Conservation (phyloP, 2,329 filamentous ascomycete species). For the Phialemoniopsis sp. region DNA sequence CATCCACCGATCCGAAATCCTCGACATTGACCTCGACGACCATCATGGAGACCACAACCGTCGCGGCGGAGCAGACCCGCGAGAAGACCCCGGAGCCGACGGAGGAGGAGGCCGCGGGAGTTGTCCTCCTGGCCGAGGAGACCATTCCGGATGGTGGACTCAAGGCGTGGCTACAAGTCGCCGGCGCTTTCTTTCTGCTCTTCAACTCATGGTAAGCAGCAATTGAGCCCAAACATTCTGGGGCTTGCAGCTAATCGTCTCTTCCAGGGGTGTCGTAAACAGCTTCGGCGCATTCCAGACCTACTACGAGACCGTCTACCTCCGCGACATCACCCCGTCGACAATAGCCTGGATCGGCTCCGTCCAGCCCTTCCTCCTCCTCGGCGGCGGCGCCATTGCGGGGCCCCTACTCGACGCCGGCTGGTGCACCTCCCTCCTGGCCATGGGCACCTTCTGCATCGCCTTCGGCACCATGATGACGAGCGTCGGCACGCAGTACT, state of each 20-base stretch:
- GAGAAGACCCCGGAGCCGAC: no score
- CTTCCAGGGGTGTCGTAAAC: constrained; percentile 23
- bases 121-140: no score
- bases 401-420: constrained; percentile 45
- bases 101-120: no score
- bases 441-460: constrained; percentile 32
- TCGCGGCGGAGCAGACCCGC: no score
- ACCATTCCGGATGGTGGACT: constrained; percentile 5
- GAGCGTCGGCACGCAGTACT: constrained; percentile 30
- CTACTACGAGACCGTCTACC: constrained; percentile 40
- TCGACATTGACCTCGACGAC: no score
- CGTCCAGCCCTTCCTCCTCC: constrained; percentile 39
- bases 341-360: constrained; percentile 41
- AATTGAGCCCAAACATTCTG: no score
- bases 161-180: constrained; percentile 7
- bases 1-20: no score
- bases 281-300: constrained; percentile 52
- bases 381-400: constrained; percentile 32
- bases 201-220: constrained; percentile 6
- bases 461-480: constrained; percentile 43
- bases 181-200: constrained; percentile 9
- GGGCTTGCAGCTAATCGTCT: no score
- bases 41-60: no score
- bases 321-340: constrained; percentile 21
- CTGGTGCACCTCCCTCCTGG: constrained; percentile 33